Percentiles rank a stretch among this genome's conserved stretches.
Evolutionary conservation across 768 basidiomycete genomes (phyloP).

Genomic region (Lactarius sp.): DNA sequence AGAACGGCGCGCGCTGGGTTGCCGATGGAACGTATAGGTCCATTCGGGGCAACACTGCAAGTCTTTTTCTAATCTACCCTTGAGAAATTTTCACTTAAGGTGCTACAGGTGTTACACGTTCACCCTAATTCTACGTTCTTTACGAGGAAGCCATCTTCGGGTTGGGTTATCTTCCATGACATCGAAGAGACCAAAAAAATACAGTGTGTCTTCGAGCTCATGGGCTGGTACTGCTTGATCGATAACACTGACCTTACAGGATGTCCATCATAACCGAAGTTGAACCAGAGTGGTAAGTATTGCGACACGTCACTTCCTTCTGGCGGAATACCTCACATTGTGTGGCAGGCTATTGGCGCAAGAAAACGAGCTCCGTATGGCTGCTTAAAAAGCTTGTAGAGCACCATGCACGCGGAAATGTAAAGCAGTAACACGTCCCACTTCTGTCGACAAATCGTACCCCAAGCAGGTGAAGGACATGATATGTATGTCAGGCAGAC

Average conservation of each 20-base stretch:
- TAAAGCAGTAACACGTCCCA: neutral
- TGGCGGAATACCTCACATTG: neutral
- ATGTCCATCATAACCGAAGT: constrained; percentile 92
- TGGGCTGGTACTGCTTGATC: neutral
- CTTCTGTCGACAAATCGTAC: neutral
- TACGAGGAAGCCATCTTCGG: constrained; percentile 82
- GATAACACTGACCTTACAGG: constrained; percentile 39
- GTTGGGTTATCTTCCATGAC: constrained; percentile 95
- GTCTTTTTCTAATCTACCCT: constrained; percentile 27
- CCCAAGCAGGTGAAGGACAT: neutral
- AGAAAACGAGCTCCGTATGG: neutral
- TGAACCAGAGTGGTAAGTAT: constrained; percentile 81
- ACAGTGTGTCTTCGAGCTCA: constrained; percentile 49
- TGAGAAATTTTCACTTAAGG: constrained; percentile 16
- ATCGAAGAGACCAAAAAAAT: constrained; percentile 95
- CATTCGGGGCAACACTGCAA: constrained; percentile 77
- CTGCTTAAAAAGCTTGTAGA: neutral
- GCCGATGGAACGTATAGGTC: constrained; percentile 92
- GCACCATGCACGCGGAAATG: neutral
- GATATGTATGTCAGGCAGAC: neutral
- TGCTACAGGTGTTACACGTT: constrained; percentile 67
- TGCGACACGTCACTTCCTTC: constrained; percentile 2
- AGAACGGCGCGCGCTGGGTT: constrained; percentile 86
- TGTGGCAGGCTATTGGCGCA: constrained; percentile 14
- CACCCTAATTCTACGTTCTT: constrained; percentile 95